Conservation (phyloP, 2,329 filamentous ascomycete genomes). For the Setomelanomma holmii region DNA sequence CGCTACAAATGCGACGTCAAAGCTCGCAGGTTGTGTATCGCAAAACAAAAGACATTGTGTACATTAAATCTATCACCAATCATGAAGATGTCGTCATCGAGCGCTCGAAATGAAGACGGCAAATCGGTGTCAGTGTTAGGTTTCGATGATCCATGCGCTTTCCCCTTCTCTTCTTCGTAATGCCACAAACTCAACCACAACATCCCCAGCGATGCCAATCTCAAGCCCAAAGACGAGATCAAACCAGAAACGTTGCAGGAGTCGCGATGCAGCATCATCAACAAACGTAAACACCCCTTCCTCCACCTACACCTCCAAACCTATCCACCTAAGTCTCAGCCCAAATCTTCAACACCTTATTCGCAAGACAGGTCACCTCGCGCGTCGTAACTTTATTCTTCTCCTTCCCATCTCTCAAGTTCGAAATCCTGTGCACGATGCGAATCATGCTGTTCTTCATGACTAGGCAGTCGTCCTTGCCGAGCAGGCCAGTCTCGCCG, state of each 20-base stretch:
- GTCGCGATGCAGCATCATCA: neutral
- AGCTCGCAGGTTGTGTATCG: too few relatives aligned
- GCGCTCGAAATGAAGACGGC: too few relatives aligned
- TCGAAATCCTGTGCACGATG: neutral
- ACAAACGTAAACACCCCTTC: neutral
- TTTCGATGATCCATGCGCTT: too few relatives aligned
- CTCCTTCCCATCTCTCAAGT: neutral
- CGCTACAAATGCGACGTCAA: too few relatives aligned
- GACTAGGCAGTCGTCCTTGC: neutral
- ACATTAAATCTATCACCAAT: too few relatives aligned
- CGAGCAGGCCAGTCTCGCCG: neutral
- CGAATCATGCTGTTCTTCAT: neutral
- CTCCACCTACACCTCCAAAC: neutral
- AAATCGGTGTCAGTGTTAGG: too few relatives aligned
- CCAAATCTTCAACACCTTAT: neutral
- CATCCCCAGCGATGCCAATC: too few relatives aligned
- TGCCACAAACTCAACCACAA: too few relatives aligned
- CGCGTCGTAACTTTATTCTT: neutral
- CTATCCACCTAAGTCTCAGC: neutral
- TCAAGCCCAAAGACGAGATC: too few relatives aligned
- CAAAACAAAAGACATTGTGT: too few relatives aligned
- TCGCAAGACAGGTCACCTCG: neutral
- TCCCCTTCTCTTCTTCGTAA: too few relatives aligned
- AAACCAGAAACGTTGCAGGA: neutral
- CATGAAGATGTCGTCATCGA: too few relatives aligned